These are phyloP conservation scores for Noccaea caerulescens DNA, from an alignment of 345 rosid genomes.

Conservation along the genomic window DNA sequence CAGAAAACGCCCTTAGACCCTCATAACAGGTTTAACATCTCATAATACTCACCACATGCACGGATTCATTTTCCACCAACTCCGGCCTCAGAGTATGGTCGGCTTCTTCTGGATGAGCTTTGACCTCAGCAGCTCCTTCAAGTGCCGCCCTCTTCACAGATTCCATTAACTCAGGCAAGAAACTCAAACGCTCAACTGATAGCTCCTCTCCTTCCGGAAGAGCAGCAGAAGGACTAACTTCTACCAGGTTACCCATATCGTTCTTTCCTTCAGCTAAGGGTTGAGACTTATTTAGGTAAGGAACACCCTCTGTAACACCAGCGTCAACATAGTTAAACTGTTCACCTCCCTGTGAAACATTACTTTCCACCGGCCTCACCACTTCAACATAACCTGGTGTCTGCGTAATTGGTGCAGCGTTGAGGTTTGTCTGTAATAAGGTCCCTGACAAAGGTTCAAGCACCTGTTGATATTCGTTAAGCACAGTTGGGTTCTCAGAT, in stretches of 20 bases:
- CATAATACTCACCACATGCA: constrained; percentile 61
- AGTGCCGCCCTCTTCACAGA: constrained; percentile 77
- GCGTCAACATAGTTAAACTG: constrained; percentile 42
- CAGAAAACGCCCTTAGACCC: constrained; percentile 11
- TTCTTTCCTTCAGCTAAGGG: constrained; percentile 34
- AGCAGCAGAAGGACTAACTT: constrained; percentile 45
- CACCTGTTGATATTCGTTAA: constrained; percentile 40
- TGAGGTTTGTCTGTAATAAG: constrained; percentile 37
- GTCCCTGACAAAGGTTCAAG: constrained; percentile 45
- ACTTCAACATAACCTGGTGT: constrained; percentile 40
- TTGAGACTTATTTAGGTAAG: constrained; percentile 43
- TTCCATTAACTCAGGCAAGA: constrained; percentile 70
- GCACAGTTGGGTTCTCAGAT: constrained; percentile 42
- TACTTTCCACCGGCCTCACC: constrained; percentile 47
- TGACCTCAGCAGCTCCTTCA: constrained; percentile 77
- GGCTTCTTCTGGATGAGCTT: constrained; percentile 59
- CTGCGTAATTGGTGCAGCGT: constrained; percentile 30
- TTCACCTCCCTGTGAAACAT: constrained; percentile 45
- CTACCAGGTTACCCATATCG: constrained; percentile 42
- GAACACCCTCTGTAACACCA: constrained; percentile 27
- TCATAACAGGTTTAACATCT: constrained; percentile 23
- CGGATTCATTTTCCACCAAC: constrained; percentile 53
- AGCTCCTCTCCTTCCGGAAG: constrained; percentile 51
- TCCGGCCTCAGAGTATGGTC: constrained; percentile 42
- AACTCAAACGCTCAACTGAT: constrained; percentile 54